Conservation (phyloP, 148 eudicot genomes). For the Chenopodium berlandieri region DNA sequence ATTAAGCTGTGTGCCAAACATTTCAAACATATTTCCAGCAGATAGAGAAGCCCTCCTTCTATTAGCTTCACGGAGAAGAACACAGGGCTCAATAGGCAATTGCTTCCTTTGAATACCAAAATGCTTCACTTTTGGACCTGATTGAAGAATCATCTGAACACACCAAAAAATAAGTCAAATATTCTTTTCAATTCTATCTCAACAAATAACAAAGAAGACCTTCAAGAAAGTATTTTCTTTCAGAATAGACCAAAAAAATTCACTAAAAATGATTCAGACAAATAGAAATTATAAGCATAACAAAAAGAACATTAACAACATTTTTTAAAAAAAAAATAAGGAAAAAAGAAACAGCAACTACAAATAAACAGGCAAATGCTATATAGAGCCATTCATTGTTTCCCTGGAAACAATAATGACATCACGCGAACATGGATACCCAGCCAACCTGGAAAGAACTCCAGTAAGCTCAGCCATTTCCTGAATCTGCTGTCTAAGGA, state of each 20-base stretch:
- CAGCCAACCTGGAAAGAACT: no score
- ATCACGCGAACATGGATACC: no score
- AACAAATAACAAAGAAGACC: not conserved
- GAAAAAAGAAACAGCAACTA: not conserved
- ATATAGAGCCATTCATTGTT: not conserved
- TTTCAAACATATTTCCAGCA: conserved; percentile 72
- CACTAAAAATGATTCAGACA: not conserved
- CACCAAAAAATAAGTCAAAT: conserved; percentile 11
- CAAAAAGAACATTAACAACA: not conserved
- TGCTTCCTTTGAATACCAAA: conserved; percentile 91
- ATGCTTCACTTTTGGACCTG: conserved; percentile 60
- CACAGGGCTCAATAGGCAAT: conserved; percentile 85
- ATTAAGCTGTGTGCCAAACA: conserved; percentile 57
- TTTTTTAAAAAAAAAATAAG: no score
- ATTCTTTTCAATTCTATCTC: not conserved
- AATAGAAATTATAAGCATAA: not conserved
- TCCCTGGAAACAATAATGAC: not conserved
- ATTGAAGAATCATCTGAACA: conserved; percentile 79
- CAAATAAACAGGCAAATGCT: not conserved
- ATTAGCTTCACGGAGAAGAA: conserved; percentile 91
- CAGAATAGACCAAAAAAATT: not conserved
- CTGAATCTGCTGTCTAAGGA: no score
- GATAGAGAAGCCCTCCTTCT: conserved; percentile 89
- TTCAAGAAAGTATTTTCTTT: not conserved
- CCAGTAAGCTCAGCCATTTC: no score